Evolutionary conservation across 805 yeast species (phyloP).

Genomic region (Blastobotrys parvus): DNA sequence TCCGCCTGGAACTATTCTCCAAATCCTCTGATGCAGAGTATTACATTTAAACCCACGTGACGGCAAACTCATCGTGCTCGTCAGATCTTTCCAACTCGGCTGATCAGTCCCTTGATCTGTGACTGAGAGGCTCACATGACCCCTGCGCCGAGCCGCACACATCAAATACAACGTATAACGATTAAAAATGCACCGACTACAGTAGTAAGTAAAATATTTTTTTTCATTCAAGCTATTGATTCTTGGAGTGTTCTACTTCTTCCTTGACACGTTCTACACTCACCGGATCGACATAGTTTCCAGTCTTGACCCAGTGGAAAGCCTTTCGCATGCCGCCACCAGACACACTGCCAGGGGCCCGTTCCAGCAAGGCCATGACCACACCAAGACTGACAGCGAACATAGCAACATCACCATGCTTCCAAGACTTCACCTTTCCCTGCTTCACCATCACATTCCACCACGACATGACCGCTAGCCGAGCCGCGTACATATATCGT

Average conservation of each 20-base stretch:
- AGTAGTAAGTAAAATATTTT: no score
- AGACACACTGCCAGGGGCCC: slow-evolving; percentile 22
- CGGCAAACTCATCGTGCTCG: no score
- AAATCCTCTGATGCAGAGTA: no score
- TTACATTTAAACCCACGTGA: no score
- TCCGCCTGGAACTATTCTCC: no score
- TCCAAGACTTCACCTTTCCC: slow-evolving; percentile 20
- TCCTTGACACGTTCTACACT: no score
- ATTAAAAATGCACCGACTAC: no score
- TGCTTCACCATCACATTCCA: slow-evolving; percentile 26
- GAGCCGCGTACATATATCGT: slow-evolving; percentile 27
- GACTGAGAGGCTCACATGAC: no score
- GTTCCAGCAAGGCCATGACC: slow-evolving; percentile 25
- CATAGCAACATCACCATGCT: slow-evolving; percentile 26
- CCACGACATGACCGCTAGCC: slow-evolving; percentile 31
- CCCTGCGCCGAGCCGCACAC: no score
- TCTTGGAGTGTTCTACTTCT: not conserved
- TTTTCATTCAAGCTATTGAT: not conserved
- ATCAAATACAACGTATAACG: no score
- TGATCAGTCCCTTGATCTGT: no score
- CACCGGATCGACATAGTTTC: not conserved
- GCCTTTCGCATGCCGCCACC: slow-evolving; percentile 23
- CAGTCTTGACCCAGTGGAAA: slow-evolving; percentile 25
- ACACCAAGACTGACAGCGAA: slow-evolving; percentile 28
- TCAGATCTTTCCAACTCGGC: no score